These are phyloP conservation scores for Anaeromyces robustus DNA, from an alignment of 192 early-diverging fungal species.

Conservation along the genomic window DNA sequence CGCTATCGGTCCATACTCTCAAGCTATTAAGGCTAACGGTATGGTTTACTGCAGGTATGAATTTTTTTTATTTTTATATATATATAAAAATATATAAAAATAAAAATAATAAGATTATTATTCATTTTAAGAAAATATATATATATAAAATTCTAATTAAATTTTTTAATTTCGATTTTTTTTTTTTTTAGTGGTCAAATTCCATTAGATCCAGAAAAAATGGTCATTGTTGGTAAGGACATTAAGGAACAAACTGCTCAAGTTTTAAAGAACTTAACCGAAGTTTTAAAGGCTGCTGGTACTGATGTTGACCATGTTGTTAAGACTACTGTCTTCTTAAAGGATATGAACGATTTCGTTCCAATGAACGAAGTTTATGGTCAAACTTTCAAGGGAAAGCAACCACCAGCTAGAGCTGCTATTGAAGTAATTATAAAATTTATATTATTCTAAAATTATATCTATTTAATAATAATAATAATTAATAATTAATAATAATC, in stretches of 20 bases:
- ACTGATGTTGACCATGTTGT: constrained; percentile 68
- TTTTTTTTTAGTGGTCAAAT: not conserved
- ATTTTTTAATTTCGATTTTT: too few species aligned
- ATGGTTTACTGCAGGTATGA: not conserved
- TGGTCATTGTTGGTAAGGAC: constrained; percentile 53
- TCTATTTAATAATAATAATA: too few species aligned
- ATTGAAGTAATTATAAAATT: constrained; percentile 48
- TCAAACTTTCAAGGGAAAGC: constrained; percentile 33
- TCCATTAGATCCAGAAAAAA: constrained; percentile 55
- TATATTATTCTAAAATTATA: too few species aligned
- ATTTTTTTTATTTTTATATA: too few species aligned
- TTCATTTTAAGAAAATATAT: too few species aligned
- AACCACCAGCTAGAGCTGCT: constrained; percentile 53
- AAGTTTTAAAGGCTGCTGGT: constrained; percentile 66
- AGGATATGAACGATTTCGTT: constrained; percentile 80
- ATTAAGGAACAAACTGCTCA: constrained; percentile 56
- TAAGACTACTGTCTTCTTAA: constrained; percentile 93
- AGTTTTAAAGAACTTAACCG: constrained; percentile 63
- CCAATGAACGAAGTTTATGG: constrained; percentile 82
- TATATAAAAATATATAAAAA: too few species aligned
- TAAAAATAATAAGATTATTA: too few species aligned
- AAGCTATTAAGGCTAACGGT: not conserved
- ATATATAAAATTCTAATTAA: too few species aligned
- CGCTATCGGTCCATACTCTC: not conserved
- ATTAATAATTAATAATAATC: too few species aligned